phyloP scores from a whole-genome alignment of 1,284 basidiomycete genomes.

The Sporisorium iseilematis-ciliati region DNA sequence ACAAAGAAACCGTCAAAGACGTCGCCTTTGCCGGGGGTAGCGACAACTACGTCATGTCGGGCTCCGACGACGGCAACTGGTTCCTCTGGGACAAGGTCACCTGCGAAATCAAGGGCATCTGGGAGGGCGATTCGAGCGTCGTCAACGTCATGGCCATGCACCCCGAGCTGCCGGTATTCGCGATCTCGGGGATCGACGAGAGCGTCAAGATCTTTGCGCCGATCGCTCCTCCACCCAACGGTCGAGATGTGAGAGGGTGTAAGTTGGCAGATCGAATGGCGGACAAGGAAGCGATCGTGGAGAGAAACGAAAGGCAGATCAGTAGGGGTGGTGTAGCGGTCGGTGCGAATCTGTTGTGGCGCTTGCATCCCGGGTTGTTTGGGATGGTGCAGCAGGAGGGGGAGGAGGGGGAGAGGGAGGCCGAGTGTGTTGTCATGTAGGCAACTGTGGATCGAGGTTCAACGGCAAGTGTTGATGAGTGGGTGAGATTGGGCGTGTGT shows the following conservation, averaged over 20 bases:
- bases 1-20: constrained; percentile 89
- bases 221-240: no score
- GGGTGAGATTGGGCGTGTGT: no score
- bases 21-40: constrained; percentile 85
- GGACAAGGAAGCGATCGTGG: constrained; percentile 29
- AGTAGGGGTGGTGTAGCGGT: neutral
- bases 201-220: constrained; percentile 88
- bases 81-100: constrained; percentile 75
- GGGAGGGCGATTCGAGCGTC: constrained; percentile 50
- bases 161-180: constrained; percentile 81
- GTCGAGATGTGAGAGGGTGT: neutral
- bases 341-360: constrained; percentile 9
- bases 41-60: constrained; percentile 85
- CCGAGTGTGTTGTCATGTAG: constrained; percentile 11
- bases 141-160: constrained; percentile 89
- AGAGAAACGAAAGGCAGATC: constrained; percentile 10
- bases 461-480: no score
- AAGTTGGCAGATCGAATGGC: constrained; percentile 23
- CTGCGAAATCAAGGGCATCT: constrained; percentile 48
- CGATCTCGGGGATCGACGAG: constrained; percentile 88
- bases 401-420: constrained; percentile 4
- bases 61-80: constrained; percentile 83
- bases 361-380: constrained; percentile 15
- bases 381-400: constrained; percentile 6
- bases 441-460: no score